A percentile compares a stretch with the other conserved stretches of the same genome.
Conservation (phyloP, 2,329 filamentous ascomycete species). For the Orbilia quercus region DNA sequence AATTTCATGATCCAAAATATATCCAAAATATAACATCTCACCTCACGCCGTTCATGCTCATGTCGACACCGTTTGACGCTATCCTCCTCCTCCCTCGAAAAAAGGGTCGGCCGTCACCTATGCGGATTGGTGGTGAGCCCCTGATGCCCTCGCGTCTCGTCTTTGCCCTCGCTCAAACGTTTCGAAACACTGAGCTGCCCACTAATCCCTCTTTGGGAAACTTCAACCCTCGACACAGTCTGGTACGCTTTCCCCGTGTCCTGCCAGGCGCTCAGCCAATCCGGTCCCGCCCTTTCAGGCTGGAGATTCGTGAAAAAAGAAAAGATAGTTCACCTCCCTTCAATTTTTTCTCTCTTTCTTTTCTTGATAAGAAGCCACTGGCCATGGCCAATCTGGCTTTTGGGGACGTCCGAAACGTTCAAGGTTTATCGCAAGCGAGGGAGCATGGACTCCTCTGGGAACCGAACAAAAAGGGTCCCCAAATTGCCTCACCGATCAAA, state of each 20-base stretch:
- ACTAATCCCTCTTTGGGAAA: conserved; percentile 57
- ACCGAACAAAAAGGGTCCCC: conserved; percentile 45
- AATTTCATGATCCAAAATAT: conserved; percentile 50
- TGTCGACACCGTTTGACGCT: conserved; percentile 54
- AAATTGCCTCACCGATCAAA: conserved; percentile 54
- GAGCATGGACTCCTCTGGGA: conserved; percentile 53
- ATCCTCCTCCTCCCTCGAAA: too few relatives aligned
- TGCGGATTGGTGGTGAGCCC: conserved; percentile 54
- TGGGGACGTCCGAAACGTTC: conserved; percentile 57
- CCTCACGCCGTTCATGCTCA: conserved; percentile 54
- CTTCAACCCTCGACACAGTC: conserved; percentile 52
- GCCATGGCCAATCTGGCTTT: conserved; percentile 56
- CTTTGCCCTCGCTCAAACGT: conserved; percentile 56
- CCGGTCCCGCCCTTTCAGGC: conserved; percentile 55
- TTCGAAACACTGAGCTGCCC: conserved; percentile 56
- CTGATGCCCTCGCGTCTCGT: conserved; percentile 56
- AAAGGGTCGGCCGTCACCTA: conserved; percentile 55
- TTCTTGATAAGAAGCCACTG: conserved; percentile 54
- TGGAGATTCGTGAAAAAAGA: conserved; percentile 48
- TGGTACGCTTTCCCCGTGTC: conserved; percentile 50
- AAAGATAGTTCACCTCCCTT: conserved; percentile 38
- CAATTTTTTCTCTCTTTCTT: conserved; percentile 37
- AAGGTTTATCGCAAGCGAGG: conserved; percentile 57
- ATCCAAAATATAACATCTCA: conserved; percentile 34
- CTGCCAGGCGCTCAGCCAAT: conserved; percentile 56